Evolutionary conservation across 2,329 filamentous ascomycete genomes (phyloP), one percentile per base, ranked within the genome.

Genomic region (Fusarium sp.): DNA sequence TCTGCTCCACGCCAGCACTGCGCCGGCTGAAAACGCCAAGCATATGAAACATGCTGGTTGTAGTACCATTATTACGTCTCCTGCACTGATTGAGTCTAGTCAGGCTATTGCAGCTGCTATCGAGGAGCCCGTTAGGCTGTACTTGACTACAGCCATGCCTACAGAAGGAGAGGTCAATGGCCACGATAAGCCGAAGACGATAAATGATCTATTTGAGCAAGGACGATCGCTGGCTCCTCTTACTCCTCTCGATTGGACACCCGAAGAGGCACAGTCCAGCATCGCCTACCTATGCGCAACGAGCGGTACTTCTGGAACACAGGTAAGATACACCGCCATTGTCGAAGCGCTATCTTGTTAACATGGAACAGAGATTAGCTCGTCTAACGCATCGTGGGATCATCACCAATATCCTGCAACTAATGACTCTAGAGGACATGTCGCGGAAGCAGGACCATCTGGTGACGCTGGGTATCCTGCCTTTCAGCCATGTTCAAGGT

Each of bases 241-340:
- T 8, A 20, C 54, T 0, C 24, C 38, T 7, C 15, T 57, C 3
- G 54, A 41, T n/a, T 25, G 49, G 18, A 24, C n/a, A 4, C 54
- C 25, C 0, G 51, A 5, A 2, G 45, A 51, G 18, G 25, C 32
- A 8, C 25, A 22, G 2, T 34, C 4, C 11, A 40, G 30, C 8
- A 29, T 57, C 29, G 45, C 54, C 2, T 57, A 51, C 9, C 47
- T 51, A 5, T 45, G 49, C 2, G 49, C 54, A 5, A 57, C 54
- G 0, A 57, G 54, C 27, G 54, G 54, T 18, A 57, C 54, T 16
- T 57, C 54, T 8, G 54, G 54, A 9, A 24, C 45, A 0, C 54
- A 57, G 45, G 54, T 49, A 25, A 49, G 47, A 18, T 2, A 24
- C 20, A 5, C 0, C 8, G 9, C 11, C 7, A 51, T 29, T 5